Conservation (phyloP, 345 rosid genomes). For the Limnanthes douglasii region DNA sequence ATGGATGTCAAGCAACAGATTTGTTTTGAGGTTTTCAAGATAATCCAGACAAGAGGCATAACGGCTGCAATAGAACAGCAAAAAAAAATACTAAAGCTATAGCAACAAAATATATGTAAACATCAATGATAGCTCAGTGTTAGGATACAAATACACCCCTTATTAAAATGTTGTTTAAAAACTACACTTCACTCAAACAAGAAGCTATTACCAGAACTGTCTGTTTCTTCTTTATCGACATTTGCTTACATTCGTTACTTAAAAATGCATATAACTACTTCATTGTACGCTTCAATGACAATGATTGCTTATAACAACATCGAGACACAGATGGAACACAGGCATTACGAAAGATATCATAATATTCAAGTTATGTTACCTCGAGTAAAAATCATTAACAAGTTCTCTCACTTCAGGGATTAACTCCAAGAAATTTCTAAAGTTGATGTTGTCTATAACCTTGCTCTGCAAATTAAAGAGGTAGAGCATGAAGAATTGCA, state of each 20-base stretch:
- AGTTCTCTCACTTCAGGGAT: constrained; percentile 99
- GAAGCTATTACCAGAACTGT: too few species aligned
- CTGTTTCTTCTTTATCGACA: too few species aligned
- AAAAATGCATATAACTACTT: too few species aligned
- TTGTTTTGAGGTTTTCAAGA: constrained; percentile 76
- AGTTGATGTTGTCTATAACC: constrained; percentile 84
- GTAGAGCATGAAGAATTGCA: not conserved
- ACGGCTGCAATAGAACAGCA: constrained; percentile 36
- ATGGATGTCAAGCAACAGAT: constrained; percentile 83
- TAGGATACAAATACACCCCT: too few species aligned
- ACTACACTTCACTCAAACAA: too few species aligned
- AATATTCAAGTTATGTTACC: constrained; percentile 35
- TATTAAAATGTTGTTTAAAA: too few species aligned
- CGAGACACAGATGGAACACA: too few species aligned
- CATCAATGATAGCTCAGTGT: too few species aligned
- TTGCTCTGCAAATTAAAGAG: constrained; percentile 39
- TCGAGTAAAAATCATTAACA: constrained; percentile 87
- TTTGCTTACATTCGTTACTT: too few species aligned
- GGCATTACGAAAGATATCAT: too few species aligned
- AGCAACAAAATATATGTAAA: not conserved
- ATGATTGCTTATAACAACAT: too few species aligned
- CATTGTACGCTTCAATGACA: too few species aligned
- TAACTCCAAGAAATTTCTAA: constrained; percentile 91
- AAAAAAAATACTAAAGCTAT: not conserved
- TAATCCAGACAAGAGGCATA: constrained; percentile 91